Base-by-base conservation (phyloP, 2,329 filamentous ascomycete genomes). In the Ophiognomonia clavigignenti-juglandacearum region DNA sequence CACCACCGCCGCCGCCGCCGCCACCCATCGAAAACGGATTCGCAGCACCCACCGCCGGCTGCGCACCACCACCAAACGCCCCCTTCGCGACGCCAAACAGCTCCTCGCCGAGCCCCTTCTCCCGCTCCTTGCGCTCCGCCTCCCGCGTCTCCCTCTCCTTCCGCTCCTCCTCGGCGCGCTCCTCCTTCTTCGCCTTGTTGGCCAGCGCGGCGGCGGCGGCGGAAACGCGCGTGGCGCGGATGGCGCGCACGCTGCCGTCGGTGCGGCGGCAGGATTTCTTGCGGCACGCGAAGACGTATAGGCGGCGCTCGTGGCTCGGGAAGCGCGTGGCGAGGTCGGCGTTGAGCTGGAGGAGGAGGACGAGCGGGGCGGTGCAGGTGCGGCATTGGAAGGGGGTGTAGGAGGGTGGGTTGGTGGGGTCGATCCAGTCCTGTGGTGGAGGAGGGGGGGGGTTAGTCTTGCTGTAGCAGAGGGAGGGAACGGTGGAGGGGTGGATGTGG, bases 251-350 rank as follows among this genome's bases (percentile, higher is more conserved):
- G 62, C 86, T 92, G 2, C 93, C 93, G 18, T 84, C 77, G 59
- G 89, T 92, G 53, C 91, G 78, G 58, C 87, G 80, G 62, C 93
- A 98, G 10, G 80, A 73, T 64, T 87, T 88, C 55, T 80, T 77
- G 50, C 82, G 78, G 65, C 93, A 98, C 16, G 80, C 80, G 64
- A 95, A 90, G 11, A 98, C 74, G 61, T 96, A 97, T 16, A 98
- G 64, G 52, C 92, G 81, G 56, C 93, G 78, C 60, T 96, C 89
- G 66, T 97, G 88, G 47, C 84, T 82, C 2, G 90, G 86, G 60
- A 96, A 96, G 40, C 82, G 77, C 46, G 92, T 86, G 13, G 90
- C 91, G 4, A 97, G 76, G 62, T 96, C 90, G 58, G 82, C 91
- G 66, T 98, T 89, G 23, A 98, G 78, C 66, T 98, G 90, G 39